These are phyloP conservation scores for Boletus mariae DNA, from an alignment of 1,284 basidiomycete species.

Conservation along the genomic window DNA sequence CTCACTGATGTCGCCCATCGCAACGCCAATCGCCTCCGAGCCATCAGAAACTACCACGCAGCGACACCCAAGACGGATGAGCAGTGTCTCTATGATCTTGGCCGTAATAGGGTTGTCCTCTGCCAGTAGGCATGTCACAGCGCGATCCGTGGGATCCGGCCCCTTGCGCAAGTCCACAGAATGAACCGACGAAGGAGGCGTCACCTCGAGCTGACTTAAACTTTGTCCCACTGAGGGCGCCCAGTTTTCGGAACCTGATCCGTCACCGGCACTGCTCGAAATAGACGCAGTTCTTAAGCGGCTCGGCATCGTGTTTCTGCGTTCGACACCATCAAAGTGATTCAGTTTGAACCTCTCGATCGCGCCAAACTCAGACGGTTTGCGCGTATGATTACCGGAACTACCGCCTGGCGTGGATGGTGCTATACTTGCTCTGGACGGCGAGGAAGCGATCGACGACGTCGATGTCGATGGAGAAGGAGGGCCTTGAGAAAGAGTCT, in stretches of 20 bases:
- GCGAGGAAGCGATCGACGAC: slow-evolving; percentile 89
- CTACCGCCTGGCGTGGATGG: slow-evolving; percentile 67
- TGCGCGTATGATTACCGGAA: slow-evolving; percentile 61
- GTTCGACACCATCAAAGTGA: slow-evolving; percentile 66
- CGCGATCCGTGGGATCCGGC: slow-evolving; percentile 69
- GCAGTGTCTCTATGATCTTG: slow-evolving; percentile 91
- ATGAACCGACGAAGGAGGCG: slow-evolving; percentile 74
- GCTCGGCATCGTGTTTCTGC: slow-evolving; percentile 86
- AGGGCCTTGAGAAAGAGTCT: slow-evolving; percentile 59
- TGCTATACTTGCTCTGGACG: slow-evolving; percentile 69
- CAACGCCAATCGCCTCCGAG: slow-evolving; percentile 93
- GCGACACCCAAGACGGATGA: slow-evolving; percentile 89
- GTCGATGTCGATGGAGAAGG: slow-evolving; percentile 91
- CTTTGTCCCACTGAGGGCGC: slow-evolving; percentile 54
- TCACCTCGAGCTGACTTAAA: slow-evolving; percentile 51
- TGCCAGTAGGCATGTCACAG: slow-evolving; percentile 88
- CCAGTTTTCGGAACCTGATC: slow-evolving; percentile 75
- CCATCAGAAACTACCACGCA: slow-evolving; percentile 94
- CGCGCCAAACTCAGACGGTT: slow-evolving; percentile 82
- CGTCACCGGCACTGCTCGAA: slow-evolving; percentile 68
- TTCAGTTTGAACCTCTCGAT: slow-evolving; percentile 84
- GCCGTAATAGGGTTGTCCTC: slow-evolving; percentile 98
- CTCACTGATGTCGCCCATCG: slow-evolving; percentile 94
- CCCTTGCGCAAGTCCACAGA: slow-evolving; percentile 72
- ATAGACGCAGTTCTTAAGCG: slow-evolving; percentile 85